Percentiles rank a stretch among this genome's conserved stretches.
Conservation (phyloP, 2,329 filamentous ascomycete species). For the Pseudogymnoascus sp. region DNA sequence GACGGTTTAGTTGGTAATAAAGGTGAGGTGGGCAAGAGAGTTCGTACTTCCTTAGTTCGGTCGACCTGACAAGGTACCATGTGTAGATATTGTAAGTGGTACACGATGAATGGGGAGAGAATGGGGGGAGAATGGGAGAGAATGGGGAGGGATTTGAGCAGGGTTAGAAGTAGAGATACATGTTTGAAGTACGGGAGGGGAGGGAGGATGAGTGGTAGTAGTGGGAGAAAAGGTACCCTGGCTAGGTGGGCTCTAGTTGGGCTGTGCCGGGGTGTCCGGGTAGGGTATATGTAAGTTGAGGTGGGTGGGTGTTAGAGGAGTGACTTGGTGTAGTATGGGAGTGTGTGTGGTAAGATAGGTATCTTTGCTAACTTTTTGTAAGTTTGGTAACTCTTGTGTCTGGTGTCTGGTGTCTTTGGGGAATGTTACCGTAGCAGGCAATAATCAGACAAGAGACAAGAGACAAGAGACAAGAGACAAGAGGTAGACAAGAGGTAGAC, state of each 20-base stretch:
- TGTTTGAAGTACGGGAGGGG: too few species aligned
- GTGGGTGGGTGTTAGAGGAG: not conserved
- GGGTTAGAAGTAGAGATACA: not conserved
- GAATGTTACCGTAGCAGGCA: not conserved
- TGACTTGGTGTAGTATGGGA: not conserved
- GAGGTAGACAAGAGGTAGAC: not conserved
- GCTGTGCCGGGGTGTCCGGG: constrained; percentile 4
- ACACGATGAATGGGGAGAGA: not conserved
- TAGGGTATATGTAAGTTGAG: not conserved
- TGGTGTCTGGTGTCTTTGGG: too few species aligned
- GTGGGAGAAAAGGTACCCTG: not conserved
- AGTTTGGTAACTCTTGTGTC: not conserved
- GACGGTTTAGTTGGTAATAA: not conserved
- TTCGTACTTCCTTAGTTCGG: constrained; percentile 8
- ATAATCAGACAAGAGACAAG: not conserved
- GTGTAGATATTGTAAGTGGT: not conserved
- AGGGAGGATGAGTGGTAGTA: too few species aligned
- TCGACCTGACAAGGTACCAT: constrained; percentile 6
- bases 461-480: too few species aligned
- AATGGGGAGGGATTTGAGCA: not conserved
- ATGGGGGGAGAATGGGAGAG: not conserved
- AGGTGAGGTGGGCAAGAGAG: constrained; percentile 3
- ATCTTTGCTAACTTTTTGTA: not conserved
- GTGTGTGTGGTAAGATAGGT: not conserved
- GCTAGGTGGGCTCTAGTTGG: not conserved